Conservation (phyloP, 129 eudicot species). For the Apium graveolens region DNA sequence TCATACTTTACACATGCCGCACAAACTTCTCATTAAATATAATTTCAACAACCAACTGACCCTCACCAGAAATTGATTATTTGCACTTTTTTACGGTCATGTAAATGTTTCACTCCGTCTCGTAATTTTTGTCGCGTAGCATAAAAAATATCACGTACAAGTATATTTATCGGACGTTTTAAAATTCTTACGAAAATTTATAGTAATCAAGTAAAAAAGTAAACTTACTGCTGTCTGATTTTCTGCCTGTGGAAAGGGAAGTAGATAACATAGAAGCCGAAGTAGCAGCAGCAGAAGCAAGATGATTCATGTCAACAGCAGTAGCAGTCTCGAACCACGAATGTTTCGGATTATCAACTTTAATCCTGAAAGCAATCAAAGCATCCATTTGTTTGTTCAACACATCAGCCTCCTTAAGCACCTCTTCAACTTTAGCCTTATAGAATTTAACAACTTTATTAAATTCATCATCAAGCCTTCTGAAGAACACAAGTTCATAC, state of each 20-base stretch:
- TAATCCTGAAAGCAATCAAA: slow-evolving; percentile 45
- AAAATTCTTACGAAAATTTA: too few species aligned
- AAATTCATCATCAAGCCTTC: slow-evolving; percentile 46
- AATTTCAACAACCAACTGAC: too few species aligned
- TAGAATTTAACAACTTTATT: slow-evolving; percentile 47
- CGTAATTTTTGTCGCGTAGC: too few species aligned
- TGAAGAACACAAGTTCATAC: slow-evolving; percentile 36
- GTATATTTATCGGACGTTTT: too few species aligned
- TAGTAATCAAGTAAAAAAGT: not conserved
- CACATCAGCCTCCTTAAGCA: slow-evolving; percentile 31
- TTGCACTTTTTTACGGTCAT: too few species aligned
- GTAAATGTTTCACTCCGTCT: too few species aligned
- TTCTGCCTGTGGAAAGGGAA: slow-evolving; percentile 3
- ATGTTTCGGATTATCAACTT: slow-evolving; percentile 28
- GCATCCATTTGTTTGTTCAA: slow-evolving; percentile 55
- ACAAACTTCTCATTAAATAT: too few species aligned
- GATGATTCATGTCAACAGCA: slow-evolving; percentile 1
- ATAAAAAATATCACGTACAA: too few species aligned
- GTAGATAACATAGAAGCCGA: slow-evolving; percentile 26
- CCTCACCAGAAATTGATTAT: too few species aligned
- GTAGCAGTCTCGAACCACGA: not conserved
- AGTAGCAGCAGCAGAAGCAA: slow-evolving; percentile 15
- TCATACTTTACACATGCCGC: too few species aligned
- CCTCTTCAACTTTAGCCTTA: slow-evolving; percentile 37
- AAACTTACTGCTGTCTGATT: slow-evolving; percentile 17